phyloP scores from a whole-genome alignment of 192 early-diverging fungal species.

The Coemansia brasiliensis region DNA sequence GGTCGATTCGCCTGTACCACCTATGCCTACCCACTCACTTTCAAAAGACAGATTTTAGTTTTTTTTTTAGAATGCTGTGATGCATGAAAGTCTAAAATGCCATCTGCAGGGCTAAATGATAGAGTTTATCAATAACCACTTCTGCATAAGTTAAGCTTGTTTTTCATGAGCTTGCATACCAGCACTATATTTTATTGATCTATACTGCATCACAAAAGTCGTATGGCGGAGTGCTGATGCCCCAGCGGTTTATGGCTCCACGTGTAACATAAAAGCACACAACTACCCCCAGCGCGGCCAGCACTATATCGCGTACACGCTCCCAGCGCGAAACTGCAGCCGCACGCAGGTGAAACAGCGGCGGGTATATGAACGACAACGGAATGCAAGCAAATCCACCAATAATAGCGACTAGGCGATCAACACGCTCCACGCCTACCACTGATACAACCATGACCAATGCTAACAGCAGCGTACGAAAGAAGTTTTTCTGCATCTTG shows the following conservation, averaged over 20 bases:
- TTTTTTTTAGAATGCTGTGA: too few relatives aligned
- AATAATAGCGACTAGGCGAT: constrained; percentile 60
- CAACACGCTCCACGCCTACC: constrained; percentile 70
- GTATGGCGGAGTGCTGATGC: constrained; percentile 31
- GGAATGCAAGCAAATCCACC: constrained; percentile 76
- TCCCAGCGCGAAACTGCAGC: constrained; percentile 56
- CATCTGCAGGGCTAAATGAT: too few relatives aligned
- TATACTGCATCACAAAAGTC: constrained; percentile 25
- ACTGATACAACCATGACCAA: constrained; percentile 70
- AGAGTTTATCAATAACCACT: too few relatives aligned
- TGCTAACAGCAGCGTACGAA: constrained; percentile 66
- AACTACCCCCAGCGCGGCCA: constrained; percentile 68
- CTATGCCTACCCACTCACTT: constrained; percentile 23
- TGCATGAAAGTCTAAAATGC: too few relatives aligned
- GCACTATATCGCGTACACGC: constrained; percentile 59
- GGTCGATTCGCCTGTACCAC: constrained; percentile 39
- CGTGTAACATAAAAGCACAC: constrained; percentile 81
- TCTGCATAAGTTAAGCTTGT: too few relatives aligned
- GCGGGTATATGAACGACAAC: constrained; percentile 82
- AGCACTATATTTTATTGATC: too few relatives aligned
- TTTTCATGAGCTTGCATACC: too few relatives aligned
- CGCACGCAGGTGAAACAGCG: constrained; percentile 76
- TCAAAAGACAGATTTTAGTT: constrained; percentile 2
- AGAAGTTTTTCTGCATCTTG: constrained; percentile 87
- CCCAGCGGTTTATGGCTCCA: constrained; percentile 64